A percentile compares a stretch with the other conserved stretches of the same genome.
phyloP scores from a whole-genome alignment of 2,329 filamentous ascomycete species.

The Stemphylium vesicarium region DNA sequence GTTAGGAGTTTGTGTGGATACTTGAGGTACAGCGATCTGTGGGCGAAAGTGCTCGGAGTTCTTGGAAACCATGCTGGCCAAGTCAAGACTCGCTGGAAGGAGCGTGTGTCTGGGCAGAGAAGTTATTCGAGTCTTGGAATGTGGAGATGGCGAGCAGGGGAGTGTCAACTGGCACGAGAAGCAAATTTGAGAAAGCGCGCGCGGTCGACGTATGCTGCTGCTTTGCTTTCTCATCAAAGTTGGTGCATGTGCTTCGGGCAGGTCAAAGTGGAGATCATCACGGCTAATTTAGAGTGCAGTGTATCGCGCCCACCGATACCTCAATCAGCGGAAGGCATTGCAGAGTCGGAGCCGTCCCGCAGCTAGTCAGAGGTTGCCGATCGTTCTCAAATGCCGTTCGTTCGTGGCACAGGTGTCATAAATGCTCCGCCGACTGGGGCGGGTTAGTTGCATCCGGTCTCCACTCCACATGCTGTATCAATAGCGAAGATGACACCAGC shows the following conservation, averaged over 20 bases:
- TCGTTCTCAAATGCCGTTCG: background rate
- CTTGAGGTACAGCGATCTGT: slow-evolving; percentile 11
- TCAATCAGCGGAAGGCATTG: background rate
- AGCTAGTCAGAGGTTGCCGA: slow-evolving; percentile 2
- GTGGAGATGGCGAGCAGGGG: slow-evolving; percentile 3
- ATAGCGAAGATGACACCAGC: background rate
- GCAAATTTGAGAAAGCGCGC: background rate
- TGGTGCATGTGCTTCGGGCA: slow-evolving; percentile 1
- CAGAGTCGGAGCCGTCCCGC: background rate
- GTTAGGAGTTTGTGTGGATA: slow-evolving; percentile 6
- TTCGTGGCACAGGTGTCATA: background rate
- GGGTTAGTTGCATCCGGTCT: background rate
- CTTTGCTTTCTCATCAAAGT: background rate
- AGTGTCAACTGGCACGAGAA: slow-evolving; percentile 2
- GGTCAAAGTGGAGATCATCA: slow-evolving; percentile 3
- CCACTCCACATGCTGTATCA: background rate
- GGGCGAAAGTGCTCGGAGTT: slow-evolving; percentile 10
- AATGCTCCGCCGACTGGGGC: background rate
- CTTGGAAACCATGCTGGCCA: slow-evolving; percentile 8
- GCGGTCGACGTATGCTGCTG: background rate
- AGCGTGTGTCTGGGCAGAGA: background rate
- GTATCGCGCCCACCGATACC: background rate
- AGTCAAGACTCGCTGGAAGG: background rate
- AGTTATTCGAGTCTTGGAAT: background rate
- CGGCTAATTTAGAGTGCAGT: slow-evolving; percentile 1